A percentile compares a stretch with the other conserved stretches of the same genome.
Evolutionary conservation across 23 red algal genomes (phyloP).

Genomic region (Gracilaria domingensis): DNA sequence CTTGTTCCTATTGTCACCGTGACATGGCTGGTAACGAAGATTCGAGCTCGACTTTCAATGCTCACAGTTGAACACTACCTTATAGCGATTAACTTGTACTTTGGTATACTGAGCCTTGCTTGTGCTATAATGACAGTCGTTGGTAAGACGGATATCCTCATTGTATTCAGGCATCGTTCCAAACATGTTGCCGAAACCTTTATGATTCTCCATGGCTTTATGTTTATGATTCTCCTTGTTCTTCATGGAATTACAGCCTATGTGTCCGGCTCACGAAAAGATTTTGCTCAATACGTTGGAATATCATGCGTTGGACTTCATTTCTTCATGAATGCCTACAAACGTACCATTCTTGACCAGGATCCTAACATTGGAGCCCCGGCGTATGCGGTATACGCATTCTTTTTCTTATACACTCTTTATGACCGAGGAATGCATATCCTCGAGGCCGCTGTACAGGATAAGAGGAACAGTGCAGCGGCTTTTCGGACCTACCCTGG

Average conservation of each 20-base stretch:
- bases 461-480: slow-evolving; percentile 26
- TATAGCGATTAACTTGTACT: slow-evolving; percentile 74
- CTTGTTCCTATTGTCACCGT: slow-evolving; percentile 57
- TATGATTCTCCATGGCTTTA: slow-evolving; percentile 71
- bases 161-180: slow-evolving; percentile 73
- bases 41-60: slow-evolving; percentile 62
- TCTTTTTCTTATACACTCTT: slow-evolving; percentile 70
- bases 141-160: slow-evolving; percentile 64
- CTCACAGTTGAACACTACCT: slow-evolving; percentile 72
- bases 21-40: slow-evolving; percentile 55
- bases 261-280: slow-evolving; percentile 55
- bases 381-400: slow-evolving; percentile 66
- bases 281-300: slow-evolving; percentile 71
- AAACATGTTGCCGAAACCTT: slow-evolving; percentile 63
- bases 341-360: slow-evolving; percentile 69
- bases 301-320: slow-evolving; percentile 77
- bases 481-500: slow-evolving; percentile 58
- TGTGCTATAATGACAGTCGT: slow-evolving; percentile 70
- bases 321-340: slow-evolving; percentile 78
- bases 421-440: slow-evolving; percentile 75
- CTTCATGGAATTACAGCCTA: slow-evolving; percentile 69
- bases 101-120: slow-evolving; percentile 63
- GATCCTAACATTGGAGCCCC: slow-evolving; percentile 75
- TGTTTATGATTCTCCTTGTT: slow-evolving; percentile 66
- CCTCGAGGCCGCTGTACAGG: slow-evolving; percentile 57